Conservation (phyloP, 345 rosid species). For the Eucalyptus regnans region DNA sequence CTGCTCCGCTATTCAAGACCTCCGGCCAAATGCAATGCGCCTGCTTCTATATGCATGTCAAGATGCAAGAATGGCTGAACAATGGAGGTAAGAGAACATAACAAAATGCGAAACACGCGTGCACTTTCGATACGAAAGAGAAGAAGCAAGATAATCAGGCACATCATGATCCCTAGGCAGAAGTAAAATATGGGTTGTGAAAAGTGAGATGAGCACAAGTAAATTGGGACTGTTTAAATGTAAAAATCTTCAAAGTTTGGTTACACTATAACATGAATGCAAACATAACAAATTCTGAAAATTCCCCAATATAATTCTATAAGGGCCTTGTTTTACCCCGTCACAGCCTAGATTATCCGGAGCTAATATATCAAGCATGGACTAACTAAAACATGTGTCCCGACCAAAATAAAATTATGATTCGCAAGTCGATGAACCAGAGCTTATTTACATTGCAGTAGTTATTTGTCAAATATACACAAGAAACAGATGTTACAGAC, state of each 20-base stretch:
- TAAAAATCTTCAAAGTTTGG: neutral
- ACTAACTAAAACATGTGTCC: neutral
- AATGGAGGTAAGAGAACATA: neutral
- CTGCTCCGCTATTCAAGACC: neutral
- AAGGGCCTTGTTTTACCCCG: neutral
- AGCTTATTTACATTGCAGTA: neutral
- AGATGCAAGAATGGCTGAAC: neutral
- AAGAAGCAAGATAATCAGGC: neutral
- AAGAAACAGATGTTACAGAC: neutral
- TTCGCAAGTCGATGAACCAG: neutral
- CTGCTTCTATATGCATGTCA: neutral
- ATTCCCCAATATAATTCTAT: neutral
- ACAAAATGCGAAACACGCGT: neutral
- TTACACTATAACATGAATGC: neutral
- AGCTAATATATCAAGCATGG: neutral
- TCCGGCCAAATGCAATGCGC: neutral
- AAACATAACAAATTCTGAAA: neutral
- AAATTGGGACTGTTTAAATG: neutral
- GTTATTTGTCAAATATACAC: neutral
- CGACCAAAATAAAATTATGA: neutral
- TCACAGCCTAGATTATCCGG: neutral
- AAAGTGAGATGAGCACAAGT: neutral
- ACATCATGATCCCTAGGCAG: neutral
- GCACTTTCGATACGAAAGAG: neutral
- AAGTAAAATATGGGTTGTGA: neutral